Base-by-base conservation (phyloP, 345 rosid species). In the Fremontodendron californicum region DNA sequence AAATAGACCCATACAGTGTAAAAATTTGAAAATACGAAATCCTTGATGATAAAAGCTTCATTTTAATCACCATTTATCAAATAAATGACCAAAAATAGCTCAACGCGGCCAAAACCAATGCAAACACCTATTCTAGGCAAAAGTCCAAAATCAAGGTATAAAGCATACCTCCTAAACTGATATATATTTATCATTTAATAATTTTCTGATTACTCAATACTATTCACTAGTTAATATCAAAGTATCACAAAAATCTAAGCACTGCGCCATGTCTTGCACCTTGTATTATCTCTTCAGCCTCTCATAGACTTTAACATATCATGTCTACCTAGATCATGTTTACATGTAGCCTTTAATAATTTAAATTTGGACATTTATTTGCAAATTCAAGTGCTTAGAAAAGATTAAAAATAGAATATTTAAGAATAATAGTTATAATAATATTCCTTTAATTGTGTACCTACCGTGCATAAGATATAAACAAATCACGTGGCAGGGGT, bases 401-500 rank as follows among this genome's bases (percentile, higher is more conserved):
- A 49, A 63, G 33, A 76, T 48, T 23, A 46, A 23, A 76, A 76
- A 54, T 8, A n/a, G 15, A 52, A 45, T 21, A 76, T 45, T 65
- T 31, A 64, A 49, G 55, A 43, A 58, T 31, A 51, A 43, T 43
- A 71, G 27, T 49, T 31, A 71, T 29, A 70, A 25, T 18, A 71
- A 19, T 31, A 71, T 31, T 71, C 60, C 74, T 71, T 45, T 29
- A 71, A 19, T 25, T 12, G 60, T 54, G 43, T 43, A 73, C 82
- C 27, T 80, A 93, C 99, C 98, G 83, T 71, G 97, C 88, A 84
- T 90, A 95, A 48, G 87, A 80, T 75, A 82, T 84, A 82, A 95
- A 95, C 77, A 95, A 83, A 87, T 95, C 93, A 70, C 96, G 94
- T 69, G 99, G 98, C 51, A 92, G 81, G 33, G 90, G 84, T 83